Percentiles rank a stretch among this genome's conserved stretches.
Conservation (phyloP, 2,329 filamentous ascomycete genomes). For the Hirsutella minnesotensis region DNA sequence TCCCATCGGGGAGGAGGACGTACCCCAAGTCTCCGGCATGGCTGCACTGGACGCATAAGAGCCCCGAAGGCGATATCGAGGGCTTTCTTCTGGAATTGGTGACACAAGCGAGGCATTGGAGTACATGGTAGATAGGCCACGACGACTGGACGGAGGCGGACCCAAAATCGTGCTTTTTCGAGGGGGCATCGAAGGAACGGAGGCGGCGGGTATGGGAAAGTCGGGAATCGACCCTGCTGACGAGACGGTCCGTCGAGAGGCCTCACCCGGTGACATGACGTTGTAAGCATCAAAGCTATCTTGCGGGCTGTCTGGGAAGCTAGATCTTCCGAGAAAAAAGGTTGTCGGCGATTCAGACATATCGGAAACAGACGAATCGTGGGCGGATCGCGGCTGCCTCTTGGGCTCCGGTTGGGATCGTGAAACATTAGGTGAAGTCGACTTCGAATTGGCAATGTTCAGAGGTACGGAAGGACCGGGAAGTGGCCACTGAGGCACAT, state of each 20-base stretch:
- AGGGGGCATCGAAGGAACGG: constrained; percentile 15
- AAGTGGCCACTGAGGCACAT: constrained; percentile 43
- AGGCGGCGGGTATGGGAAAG: constrained; percentile 33
- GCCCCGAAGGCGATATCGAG: constrained; percentile 41
- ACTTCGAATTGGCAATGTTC: constrained; percentile 21
- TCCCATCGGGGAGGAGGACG: constrained; percentile 24
- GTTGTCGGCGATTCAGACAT: constrained; percentile 41
- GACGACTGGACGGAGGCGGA: constrained; percentile 47
- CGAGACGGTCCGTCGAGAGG: constrained; percentile 38
- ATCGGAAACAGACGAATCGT: constrained; percentile 40
- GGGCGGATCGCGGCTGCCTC: constrained; percentile 48
- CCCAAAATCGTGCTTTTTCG: constrained; percentile 43
- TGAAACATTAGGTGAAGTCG: constrained; percentile 27
- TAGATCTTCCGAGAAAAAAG: constrained; percentile 26
- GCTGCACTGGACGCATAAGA: constrained; percentile 63
- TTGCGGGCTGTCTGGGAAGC: constrained; percentile 21
- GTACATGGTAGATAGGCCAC: constrained; percentile 53
- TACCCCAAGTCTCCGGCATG: constrained; percentile 56
- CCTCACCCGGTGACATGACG: constrained; percentile 33
- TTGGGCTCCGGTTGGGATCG: constrained; percentile 38
- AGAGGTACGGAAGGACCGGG: constrained; percentile 24
- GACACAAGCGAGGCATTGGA: constrained; percentile 57
- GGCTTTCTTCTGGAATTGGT: constrained; percentile 63
- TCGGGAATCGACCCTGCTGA: constrained; percentile 47
- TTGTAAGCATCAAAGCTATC: constrained; percentile 23